Percentiles rank a stretch among this genome's conserved stretches.
phyloP scores from a whole-genome alignment of 2,329 filamentous ascomycete genomes.

The Malbranchea cinnamomea region DNA sequence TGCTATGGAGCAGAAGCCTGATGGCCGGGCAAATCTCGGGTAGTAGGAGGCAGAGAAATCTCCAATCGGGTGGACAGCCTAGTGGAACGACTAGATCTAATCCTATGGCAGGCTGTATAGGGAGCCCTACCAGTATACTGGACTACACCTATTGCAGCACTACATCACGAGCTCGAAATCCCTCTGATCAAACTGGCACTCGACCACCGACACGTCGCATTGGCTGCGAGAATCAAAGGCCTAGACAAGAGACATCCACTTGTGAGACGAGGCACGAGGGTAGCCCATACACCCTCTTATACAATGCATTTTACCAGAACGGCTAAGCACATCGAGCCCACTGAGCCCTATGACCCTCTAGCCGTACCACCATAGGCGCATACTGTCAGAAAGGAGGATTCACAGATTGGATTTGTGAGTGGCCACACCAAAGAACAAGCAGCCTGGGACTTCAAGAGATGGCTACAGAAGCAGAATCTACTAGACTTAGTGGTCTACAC shows the following conservation, averaged over 20 bases:
- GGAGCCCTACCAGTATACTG: conserved; percentile 7
- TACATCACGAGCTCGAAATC: conserved; percentile 7
- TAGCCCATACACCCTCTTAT: background rate
- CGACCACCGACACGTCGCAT: conserved; percentile 5
- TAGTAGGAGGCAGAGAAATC: background rate
- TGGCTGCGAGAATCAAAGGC: conserved; percentile 9
- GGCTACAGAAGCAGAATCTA: background rate
- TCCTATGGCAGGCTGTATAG: conserved; percentile 1
- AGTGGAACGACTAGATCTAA: background rate
- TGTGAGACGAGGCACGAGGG: conserved; percentile 1
- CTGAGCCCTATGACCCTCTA: background rate
- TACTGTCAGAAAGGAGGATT: background rate
- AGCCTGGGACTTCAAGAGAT: background rate
- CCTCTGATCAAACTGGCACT: conserved; percentile 7
- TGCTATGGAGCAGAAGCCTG: conserved; percentile 7
- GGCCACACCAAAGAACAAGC: background rate
- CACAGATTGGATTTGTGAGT: background rate
- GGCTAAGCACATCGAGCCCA: background rate
- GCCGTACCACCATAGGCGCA: conserved; percentile 1
- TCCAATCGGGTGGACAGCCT: background rate
- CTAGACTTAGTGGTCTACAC: conserved; percentile 1
- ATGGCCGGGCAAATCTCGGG: conserved; percentile 2
- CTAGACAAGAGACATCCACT: conserved; percentile 11
- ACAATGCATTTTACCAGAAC: background rate
- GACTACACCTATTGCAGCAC: conserved; percentile 6